phyloP scores from a whole-genome alignment of 1,284 basidiomycete genomes.

The Ustilago bromivora region DNA sequence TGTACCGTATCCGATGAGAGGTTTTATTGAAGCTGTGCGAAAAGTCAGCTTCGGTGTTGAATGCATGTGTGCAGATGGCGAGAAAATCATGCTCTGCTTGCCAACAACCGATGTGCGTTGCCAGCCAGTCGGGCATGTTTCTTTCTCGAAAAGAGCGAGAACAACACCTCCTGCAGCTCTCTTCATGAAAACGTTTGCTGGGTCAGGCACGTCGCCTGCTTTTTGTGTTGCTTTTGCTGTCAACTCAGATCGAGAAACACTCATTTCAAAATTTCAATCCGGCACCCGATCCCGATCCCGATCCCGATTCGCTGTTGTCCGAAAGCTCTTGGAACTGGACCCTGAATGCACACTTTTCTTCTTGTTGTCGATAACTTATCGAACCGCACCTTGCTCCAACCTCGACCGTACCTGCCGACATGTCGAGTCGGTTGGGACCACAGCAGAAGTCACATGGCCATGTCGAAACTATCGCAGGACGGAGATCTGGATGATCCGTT shows the following conservation, averaged over 20 bases:
- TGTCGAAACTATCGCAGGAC: neutral
- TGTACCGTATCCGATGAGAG: neutral
- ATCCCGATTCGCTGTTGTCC: neutral
- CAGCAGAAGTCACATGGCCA: neutral
- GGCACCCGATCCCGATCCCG: neutral
- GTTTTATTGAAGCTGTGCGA: slow-evolving; percentile 16
- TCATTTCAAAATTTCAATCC: neutral
- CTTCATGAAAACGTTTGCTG: neutral
- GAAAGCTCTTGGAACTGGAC: neutral
- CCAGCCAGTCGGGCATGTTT: neutral
- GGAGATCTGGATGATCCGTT: slow-evolving; percentile 30
- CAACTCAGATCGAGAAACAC: neutral
- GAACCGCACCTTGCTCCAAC: neutral
- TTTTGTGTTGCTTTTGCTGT: neutral
- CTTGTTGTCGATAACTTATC: neutral
- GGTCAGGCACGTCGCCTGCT: slow-evolving; percentile 22
- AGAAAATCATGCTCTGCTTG: too few species aligned
- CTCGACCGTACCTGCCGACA: neutral
- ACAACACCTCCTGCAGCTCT: slow-evolving; percentile 14
- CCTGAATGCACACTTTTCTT: slow-evolving; percentile 1
- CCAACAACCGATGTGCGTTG: neutral
- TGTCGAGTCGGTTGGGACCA: neutral
- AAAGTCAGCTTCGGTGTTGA: slow-evolving; percentile 26
- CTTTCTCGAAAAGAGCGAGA: neutral
- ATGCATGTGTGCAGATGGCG: slow-evolving; percentile 29